These are phyloP conservation scores for Xerocomus cyaneibrunnescens DNA, from an alignment of 1,284 basidiomycete species.

Conservation along the genomic window DNA sequence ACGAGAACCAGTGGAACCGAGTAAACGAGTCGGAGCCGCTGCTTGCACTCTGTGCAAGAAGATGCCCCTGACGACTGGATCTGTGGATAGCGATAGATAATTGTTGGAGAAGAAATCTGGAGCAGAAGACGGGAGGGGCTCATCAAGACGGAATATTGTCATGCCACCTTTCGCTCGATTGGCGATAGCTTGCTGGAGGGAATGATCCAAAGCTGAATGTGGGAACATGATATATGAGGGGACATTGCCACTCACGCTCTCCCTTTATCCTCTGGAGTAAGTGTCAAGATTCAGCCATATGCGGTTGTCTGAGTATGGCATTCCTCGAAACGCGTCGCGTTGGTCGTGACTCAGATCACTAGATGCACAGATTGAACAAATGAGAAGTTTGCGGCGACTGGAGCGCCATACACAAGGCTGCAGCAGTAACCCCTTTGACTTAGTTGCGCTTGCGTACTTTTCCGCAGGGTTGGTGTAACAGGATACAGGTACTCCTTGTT, in stretches of 20 bases:
- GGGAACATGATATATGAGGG: not conserved
- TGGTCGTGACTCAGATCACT: not conserved
- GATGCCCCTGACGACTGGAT: conserved; percentile 29
- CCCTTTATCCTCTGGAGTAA: not conserved
- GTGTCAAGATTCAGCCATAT: not conserved
- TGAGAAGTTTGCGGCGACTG: conserved; percentile 2
- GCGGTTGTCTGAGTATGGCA: not conserved
- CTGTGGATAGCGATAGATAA: conserved; percentile 55
- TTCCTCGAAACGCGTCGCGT: too few species aligned
- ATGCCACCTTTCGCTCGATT: conserved; percentile 4
- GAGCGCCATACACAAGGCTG: not conserved
- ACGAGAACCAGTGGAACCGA: conserved; percentile 60
- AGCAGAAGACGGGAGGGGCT: conserved; percentile 36
- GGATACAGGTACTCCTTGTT: not conserved
- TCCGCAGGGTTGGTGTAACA: too few species aligned
- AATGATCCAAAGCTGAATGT: not conserved
- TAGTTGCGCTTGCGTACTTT: not conserved
- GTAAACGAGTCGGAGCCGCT: conserved; percentile 28
- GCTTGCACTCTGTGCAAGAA: conserved; percentile 13
- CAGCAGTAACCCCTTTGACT: not conserved
- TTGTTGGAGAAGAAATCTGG: conserved; percentile 59
- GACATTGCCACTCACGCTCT: not conserved
- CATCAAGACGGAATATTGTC: conserved; percentile 9
- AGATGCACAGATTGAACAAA: not conserved
- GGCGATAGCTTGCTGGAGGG: not conserved